Evolutionary conservation across 1,139 yeast species (phyloP).

Genomic region (Taiozyma sp.): DNA sequence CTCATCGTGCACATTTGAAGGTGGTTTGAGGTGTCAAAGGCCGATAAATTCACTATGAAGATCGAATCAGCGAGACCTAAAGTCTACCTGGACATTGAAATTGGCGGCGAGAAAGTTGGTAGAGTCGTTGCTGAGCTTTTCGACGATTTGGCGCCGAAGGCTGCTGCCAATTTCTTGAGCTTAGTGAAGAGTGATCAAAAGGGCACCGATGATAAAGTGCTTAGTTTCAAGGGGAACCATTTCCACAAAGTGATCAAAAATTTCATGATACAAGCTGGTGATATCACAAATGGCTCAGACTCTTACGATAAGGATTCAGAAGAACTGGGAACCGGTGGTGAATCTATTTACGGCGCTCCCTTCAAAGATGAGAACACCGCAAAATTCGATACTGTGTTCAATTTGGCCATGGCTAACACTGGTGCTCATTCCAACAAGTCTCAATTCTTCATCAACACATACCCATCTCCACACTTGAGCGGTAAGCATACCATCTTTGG

Average conservation of each 20-base stretch:
- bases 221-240: slow-evolving; percentile 28
- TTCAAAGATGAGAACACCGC: slow-evolving; percentile 61
- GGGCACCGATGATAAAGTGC: slow-evolving; percentile 11
- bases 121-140: slow-evolving; percentile 58
- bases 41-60: slow-evolving; percentile 6
- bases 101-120: slow-evolving; percentile 45
- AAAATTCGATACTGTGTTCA: slow-evolving; percentile 41
- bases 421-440: slow-evolving; percentile 61
- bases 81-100: slow-evolving; percentile 54
- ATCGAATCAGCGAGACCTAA: slow-evolving; percentile 13
- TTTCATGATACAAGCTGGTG: slow-evolving; percentile 81
- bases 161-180: slow-evolving; percentile 46
- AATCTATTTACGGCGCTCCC: slow-evolving; percentile 34
- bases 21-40: background rate
- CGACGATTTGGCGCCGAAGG: slow-evolving; percentile 49
- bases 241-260: slow-evolving; percentile 73
- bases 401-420: slow-evolving; percentile 68
- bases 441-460: slow-evolving; percentile 76
- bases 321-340: slow-evolving; percentile 49
- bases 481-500: slow-evolving; percentile 82
- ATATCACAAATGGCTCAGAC: slow-evolving; percentile 35
- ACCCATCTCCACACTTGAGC: slow-evolving; percentile 64
- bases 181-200: slow-evolving; percentile 36
- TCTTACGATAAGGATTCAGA: slow-evolving; percentile 23
- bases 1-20: background rate